A percentile compares a stretch with the other conserved stretches of the same genome.
Evolutionary conservation across 2,329 filamentous ascomycete genomes (phyloP).

Genomic region (Xenoacremonium recifei): DNA sequence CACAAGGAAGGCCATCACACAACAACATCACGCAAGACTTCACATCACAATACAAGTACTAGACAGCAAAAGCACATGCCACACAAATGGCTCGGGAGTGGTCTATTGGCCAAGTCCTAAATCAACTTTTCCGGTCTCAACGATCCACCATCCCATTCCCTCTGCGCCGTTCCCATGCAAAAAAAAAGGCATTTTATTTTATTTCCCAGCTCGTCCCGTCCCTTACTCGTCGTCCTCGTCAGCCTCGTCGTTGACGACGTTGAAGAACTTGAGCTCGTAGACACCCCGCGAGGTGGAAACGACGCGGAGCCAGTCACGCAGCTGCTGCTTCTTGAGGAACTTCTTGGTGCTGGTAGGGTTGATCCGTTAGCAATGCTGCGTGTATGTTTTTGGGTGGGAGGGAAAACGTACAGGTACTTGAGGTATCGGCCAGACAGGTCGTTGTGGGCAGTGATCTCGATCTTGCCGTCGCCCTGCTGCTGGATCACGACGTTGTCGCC

Average conservation of each 20-base stretch:
- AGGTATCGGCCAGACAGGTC: slow-evolving; percentile 98
- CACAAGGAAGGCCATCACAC: no score
- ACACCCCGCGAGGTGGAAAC: slow-evolving; percentile 97
- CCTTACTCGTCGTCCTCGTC: slow-evolving; percentile 98
- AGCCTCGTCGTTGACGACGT: slow-evolving; percentile 97
- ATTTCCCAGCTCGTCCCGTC: no score
- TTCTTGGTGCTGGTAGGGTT: slow-evolving; percentile 81
- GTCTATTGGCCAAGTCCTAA: slow-evolving; percentile 27
- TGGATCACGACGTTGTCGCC: slow-evolving; percentile 89
- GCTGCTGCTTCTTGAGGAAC: slow-evolving; percentile 99
- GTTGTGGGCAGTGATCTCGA: slow-evolving; percentile 96
- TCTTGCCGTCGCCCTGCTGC: slow-evolving; percentile 92
- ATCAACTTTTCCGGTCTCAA: slow-evolving; percentile 27
- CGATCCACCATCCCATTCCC: slow-evolving; percentile 28
- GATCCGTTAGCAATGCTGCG: slow-evolving; percentile 3
- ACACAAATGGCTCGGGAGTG: slow-evolving; percentile 31
- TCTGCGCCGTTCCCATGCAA: slow-evolving; percentile 26
- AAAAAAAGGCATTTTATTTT: no score
- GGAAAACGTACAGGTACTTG: slow-evolving; percentile 87
- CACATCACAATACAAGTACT: no score
- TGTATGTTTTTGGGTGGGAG: neutral
- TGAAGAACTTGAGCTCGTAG: slow-evolving; percentile 99
- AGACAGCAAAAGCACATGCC: slow-evolving; percentile 23
- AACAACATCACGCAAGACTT: neutral
- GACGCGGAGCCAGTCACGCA: slow-evolving; percentile 99